These are phyloP conservation scores for Aspergillus sp. DNA, from an alignment of 2,329 filamentous ascomycete species.

Conservation along the genomic window DNA sequence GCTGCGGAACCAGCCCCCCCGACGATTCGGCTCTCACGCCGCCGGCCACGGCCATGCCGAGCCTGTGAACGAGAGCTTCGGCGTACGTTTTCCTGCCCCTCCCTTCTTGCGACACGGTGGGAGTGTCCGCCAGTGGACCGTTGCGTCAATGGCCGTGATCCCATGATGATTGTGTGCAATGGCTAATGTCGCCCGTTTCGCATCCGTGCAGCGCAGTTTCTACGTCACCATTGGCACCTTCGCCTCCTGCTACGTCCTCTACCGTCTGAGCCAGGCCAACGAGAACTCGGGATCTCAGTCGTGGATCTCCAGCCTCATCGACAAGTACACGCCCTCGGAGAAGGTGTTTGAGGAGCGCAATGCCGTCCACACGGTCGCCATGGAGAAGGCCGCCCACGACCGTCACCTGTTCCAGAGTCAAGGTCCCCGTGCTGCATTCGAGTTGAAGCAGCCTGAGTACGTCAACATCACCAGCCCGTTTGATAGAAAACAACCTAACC, in stretches of 20 bases:
- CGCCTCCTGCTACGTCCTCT: conserved; percentile 41
- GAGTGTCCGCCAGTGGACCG: background rate
- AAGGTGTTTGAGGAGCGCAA: conserved; percentile 56
- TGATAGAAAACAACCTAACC: conserved; percentile 4
- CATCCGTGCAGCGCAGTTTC: conserved; percentile 43
- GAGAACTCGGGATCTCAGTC: conserved; percentile 38
- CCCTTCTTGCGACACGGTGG: conserved; percentile 8
- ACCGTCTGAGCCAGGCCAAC: conserved; percentile 39
- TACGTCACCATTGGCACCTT: conserved; percentile 45
- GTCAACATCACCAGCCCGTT: conserved; percentile 29
- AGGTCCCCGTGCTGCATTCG: conserved; percentile 42
- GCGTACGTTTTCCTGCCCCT: conserved; percentile 36
- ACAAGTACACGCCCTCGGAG: conserved; percentile 54
- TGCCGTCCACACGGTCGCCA: conserved; percentile 56
- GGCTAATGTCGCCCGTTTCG: conserved; percentile 16
- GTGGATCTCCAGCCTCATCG: conserved; percentile 48
- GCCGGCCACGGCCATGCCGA: conserved; percentile 34
- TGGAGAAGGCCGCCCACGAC: conserved; percentile 63
- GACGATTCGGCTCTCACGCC: conserved; percentile 43
- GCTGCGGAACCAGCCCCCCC: conserved; percentile 42
- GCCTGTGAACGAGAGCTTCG: conserved; percentile 46
- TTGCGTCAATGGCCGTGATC: conserved; percentile 2
- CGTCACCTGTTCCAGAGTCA: conserved; percentile 57
- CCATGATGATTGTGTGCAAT: conserved; percentile 1
- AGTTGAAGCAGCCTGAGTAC: conserved; percentile 64